phyloP scores from a whole-genome alignment of 1,284 basidiomycete species.

The Afroboletus lepidellus region DNA sequence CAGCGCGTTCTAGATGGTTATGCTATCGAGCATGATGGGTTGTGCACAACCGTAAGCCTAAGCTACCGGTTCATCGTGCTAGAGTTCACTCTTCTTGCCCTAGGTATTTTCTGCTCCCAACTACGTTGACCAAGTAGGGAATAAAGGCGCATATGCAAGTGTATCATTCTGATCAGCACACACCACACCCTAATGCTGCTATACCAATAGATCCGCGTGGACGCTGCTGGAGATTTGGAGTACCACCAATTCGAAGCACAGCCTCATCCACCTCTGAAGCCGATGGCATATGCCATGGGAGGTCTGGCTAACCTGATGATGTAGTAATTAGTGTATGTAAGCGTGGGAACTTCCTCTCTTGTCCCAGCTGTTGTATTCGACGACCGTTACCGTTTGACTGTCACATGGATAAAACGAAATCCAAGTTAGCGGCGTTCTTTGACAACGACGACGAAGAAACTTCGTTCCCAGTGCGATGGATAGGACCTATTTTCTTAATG shows the following conservation, averaged over 20 bases:
- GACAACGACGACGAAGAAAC: constrained; percentile 78
- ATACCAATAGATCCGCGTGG: constrained; percentile 69
- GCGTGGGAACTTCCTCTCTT: constrained; percentile 25
- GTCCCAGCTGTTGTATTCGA: background rate
- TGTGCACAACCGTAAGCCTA: constrained; percentile 76
- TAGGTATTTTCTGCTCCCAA: constrained; percentile 84
- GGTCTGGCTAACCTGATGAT: constrained; percentile 66
- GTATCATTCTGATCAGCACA: constrained; percentile 1
- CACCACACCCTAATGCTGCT: constrained; percentile 6
- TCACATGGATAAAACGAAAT: constrained; percentile 74
- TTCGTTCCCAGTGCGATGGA: constrained; percentile 83
- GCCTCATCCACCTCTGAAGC: constrained; percentile 86
- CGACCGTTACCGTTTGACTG: constrained; percentile 3
- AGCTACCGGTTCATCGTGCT: background rate
- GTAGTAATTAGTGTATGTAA: constrained; percentile 28
- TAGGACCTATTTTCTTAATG: constrained; percentile 57
- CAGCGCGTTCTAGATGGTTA: constrained; percentile 63
- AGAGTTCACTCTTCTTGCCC: constrained; percentile 11
- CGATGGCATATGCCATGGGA: constrained; percentile 84
- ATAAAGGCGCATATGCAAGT: constrained; percentile 79
- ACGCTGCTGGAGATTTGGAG: constrained; percentile 70
- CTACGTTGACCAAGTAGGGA: constrained; percentile 80
- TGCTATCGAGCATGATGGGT: constrained; percentile 84
- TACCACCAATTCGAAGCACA: constrained; percentile 86
- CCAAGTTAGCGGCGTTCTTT: constrained; percentile 75